phyloP scores from a whole-genome alignment of 768 basidiomycete genomes.

The Candolleomyces efflorescens region DNA sequence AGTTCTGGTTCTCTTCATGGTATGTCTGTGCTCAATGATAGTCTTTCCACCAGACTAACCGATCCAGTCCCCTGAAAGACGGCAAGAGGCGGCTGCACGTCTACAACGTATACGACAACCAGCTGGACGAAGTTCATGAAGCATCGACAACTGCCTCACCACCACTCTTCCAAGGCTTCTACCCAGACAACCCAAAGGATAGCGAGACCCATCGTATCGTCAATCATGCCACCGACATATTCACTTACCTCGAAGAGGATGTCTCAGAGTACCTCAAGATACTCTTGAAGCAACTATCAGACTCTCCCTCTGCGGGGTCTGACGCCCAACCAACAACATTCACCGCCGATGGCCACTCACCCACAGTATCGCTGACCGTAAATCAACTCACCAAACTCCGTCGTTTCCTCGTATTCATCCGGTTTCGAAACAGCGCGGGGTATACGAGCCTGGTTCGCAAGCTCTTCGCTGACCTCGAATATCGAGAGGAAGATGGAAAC shows the following conservation, averaged over 20 bases:
- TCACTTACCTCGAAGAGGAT: conserved; percentile 37
- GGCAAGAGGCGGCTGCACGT: conserved; percentile 38
- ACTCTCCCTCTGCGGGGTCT: neutral
- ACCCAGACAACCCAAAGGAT: conserved; percentile 24
- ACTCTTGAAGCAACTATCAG: neutral
- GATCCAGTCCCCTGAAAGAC: neutral
- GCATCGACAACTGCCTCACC: conserved; percentile 21
- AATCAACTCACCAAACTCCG: conserved; percentile 33
- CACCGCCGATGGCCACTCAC: conserved; percentile 19
- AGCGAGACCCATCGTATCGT: conserved; percentile 32
- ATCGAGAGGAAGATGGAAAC: conserved; percentile 17
- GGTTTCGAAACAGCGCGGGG: conserved; percentile 51
- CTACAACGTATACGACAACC: conserved; percentile 50
- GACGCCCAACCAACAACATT: neutral
- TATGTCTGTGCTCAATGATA: conserved; percentile 6
- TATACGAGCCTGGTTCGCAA: conserved; percentile 27
- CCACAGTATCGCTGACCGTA: conserved; percentile 20
- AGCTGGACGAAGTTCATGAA: conserved; percentile 41
- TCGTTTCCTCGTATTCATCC: conserved; percentile 50
- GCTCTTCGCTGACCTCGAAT: conserved; percentile 25
- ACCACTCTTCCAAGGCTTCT: conserved; percentile 43
- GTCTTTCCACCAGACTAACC: neutral
- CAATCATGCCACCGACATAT: conserved; percentile 39
- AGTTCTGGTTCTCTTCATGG: conserved; percentile 39
- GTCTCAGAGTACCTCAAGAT: conserved; percentile 18